A percentile compares a stretch with the other conserved stretches of the same genome.
phyloP scores from a whole-genome alignment of 352 stramenopile genomes.

The Phytophthora pisi region DNA sequence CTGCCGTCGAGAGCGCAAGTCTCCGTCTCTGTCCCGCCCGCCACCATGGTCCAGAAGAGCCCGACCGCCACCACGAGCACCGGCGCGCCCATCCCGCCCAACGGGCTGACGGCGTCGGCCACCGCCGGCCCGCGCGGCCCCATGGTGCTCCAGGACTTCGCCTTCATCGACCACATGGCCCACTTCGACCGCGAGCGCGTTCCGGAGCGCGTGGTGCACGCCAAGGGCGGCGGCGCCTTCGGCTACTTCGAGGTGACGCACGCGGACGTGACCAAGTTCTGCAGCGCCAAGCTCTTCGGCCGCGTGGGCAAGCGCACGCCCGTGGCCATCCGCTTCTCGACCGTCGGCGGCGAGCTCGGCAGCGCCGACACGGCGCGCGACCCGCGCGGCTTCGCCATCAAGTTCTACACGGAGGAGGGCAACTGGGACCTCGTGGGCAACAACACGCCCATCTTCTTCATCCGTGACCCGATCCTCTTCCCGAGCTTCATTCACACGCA shows the following conservation, averaged over 20 bases:
- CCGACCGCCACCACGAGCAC: slow-evolving; percentile 58
- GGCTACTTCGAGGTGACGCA: slow-evolving; percentile 92
- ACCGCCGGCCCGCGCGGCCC: slow-evolving; percentile 67
- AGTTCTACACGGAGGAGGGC: slow-evolving; percentile 94
- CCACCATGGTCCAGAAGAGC: slow-evolving; percentile 28
- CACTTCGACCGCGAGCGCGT: slow-evolving; percentile 94
- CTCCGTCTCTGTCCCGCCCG: not conserved
- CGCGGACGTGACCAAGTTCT: slow-evolving; percentile 52
- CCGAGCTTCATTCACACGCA: slow-evolving; percentile 94
- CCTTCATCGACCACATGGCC: slow-evolving; percentile 88
- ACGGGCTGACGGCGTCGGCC: slow-evolving; percentile 76
- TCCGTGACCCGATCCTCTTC: slow-evolving; percentile 93
- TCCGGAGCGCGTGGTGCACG: slow-evolving; percentile 92
- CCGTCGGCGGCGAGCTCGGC: slow-evolving; percentile 79
- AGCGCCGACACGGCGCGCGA: slow-evolving; percentile 88
- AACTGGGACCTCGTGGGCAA: slow-evolving; percentile 95
- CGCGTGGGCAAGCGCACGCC: slow-evolving; percentile 85
- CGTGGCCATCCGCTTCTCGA: slow-evolving; percentile 87
- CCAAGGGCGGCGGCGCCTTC: slow-evolving; percentile 90
- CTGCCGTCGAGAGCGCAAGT: slow-evolving; percentile 12
- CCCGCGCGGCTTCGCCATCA: slow-evolving; percentile 91
- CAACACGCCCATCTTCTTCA: slow-evolving; percentile 95
- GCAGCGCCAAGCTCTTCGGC: slow-evolving; percentile 83
- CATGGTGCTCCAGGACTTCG: slow-evolving; percentile 85
- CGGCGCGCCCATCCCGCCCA: slow-evolving; percentile 59